These are phyloP conservation scores for Raffaelea deltoideospora DNA, from an alignment of 2,329 filamentous ascomycete species.

Conservation along the genomic window DNA sequence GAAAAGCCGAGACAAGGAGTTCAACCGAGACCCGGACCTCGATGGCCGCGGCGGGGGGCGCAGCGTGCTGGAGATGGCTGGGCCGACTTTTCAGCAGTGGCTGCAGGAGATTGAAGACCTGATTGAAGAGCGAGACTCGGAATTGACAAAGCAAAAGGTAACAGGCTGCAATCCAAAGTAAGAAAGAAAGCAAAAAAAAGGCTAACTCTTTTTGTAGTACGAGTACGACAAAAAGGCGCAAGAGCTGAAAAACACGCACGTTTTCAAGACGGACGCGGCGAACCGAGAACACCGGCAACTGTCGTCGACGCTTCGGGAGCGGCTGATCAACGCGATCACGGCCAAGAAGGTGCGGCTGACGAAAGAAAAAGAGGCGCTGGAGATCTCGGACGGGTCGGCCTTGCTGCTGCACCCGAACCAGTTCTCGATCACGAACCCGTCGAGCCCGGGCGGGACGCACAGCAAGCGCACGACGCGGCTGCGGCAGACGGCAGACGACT, in stretches of 20 bases:
- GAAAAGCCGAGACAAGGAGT: conserved; percentile 16
- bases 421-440: conserved; percentile 49
- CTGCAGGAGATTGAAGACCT: conserved; percentile 75
- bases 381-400: conserved; percentile 51
- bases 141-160: conserved; percentile 71
- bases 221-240: conserved; percentile 48
- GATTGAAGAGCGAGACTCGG: conserved; percentile 73
- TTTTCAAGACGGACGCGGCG: conserved; percentile 47
- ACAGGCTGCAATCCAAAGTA: too few species aligned
- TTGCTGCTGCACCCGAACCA: conserved; percentile 34
- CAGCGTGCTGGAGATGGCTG: conserved; percentile 57
- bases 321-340: conserved; percentile 50
- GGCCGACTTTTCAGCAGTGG: conserved; percentile 73
- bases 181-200: neutral
- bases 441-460: conserved; percentile 47
- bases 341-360: conserved; percentile 49
- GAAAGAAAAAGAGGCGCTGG: conserved; percentile 52
- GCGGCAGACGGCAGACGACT: conserved; percentile 45
- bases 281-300: conserved; percentile 45
- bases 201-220: conserved; percentile 25
- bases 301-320: conserved; percentile 45
- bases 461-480: conserved; percentile 48
- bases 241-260: conserved; percentile 42
- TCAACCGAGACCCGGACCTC: conserved; percentile 19
- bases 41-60: conserved; percentile 23